Evolutionary conservation across 1,139 yeast genomes (phyloP), one percentile per base, ranked within the genome.

Genomic region (Candida glucosophila): DNA sequence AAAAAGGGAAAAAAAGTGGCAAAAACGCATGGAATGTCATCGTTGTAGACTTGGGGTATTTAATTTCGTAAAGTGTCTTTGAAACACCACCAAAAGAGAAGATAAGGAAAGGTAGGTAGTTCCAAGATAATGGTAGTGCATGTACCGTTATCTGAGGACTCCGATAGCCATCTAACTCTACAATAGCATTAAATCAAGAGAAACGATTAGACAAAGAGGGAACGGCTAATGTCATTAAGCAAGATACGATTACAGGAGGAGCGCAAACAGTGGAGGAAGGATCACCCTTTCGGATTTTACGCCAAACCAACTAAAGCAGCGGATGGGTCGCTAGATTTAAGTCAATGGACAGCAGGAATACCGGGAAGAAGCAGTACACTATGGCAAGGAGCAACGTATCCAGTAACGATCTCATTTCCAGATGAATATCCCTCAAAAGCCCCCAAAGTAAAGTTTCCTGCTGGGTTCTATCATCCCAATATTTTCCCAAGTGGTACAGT

Each of bases 401-500:
- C 96, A n/a, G 60, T 90, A 22, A 76, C 86, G 3, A 74, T 90
- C 23, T 55, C 65, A 9, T 90, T 90, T 49, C 85, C 95, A 1
- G 80, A 78, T 21, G 98, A 90, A 37, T 90, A 85, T 49, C 98
- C 98, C 5, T 81, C 95, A 5, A 88, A 88, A 50, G 97, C 98
- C 2, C 98, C 98, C 22, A 85, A 83, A 47, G 86, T 92, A 30
- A 74, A 72, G 53, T 85, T 90, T 41, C 93, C 94, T 2, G 70
- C 78, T 4, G 83, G 81, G 0, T 90, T 90, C 46, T 90, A 86
- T 55, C 98, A 90, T 52, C 98, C 98, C 4, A 90, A 90, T 43
- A 92, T 90, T 5, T 90, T 90, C 43, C 98, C 98, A 2, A 81
- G 95, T 33, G 98, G 98, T 2, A 90, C 97, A 1, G 78, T 90